Percentiles rank a stretch among this genome's conserved stretches.
Conservation (phyloP, 768 basidiomycete genomes). For the Daedaleopsis sinensis region DNA sequence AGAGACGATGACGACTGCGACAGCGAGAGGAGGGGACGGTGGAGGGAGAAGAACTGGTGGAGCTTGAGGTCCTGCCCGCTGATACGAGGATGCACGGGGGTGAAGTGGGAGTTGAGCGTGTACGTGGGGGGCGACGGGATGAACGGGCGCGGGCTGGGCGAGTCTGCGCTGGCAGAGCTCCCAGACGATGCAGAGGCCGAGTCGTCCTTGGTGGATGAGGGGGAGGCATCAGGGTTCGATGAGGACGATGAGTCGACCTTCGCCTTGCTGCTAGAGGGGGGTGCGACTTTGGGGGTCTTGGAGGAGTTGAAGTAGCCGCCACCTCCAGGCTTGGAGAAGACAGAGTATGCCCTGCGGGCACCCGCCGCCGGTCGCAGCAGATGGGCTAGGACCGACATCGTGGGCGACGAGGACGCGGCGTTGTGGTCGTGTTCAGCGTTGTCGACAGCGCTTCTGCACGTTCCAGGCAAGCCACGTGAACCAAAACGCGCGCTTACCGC, state of each 20-base stretch:
- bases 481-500: background rate
- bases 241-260: constrained; percentile 45
- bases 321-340: constrained; percentile 80
- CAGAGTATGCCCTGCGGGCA: constrained; percentile 65
- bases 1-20: constrained; percentile 61
- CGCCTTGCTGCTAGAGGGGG: constrained; percentile 31
- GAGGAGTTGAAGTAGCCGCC: constrained; percentile 74
- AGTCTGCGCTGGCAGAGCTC: constrained; percentile 6
- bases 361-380: constrained; percentile 50
- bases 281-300: constrained; percentile 58
- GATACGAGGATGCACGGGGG: constrained; percentile 54
- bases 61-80: constrained; percentile 73
- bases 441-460: constrained; percentile 5
- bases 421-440: constrained; percentile 14
- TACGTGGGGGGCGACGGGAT: constrained; percentile 11
- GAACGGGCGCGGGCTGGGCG: background rate
- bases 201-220: constrained; percentile 22
- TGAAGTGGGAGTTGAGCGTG: constrained; percentile 10
- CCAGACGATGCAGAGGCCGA: constrained; percentile 9
- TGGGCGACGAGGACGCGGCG: constrained; percentile 10
- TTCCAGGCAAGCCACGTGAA: constrained; percentile 8
- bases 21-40: constrained; percentile 76
- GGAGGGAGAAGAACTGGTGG: constrained; percentile 84
- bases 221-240: constrained; percentile 35
- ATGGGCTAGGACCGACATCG: constrained; percentile 52